Conservation (phyloP, 805 yeast species). For the Kuraishia piskuri region DNA sequence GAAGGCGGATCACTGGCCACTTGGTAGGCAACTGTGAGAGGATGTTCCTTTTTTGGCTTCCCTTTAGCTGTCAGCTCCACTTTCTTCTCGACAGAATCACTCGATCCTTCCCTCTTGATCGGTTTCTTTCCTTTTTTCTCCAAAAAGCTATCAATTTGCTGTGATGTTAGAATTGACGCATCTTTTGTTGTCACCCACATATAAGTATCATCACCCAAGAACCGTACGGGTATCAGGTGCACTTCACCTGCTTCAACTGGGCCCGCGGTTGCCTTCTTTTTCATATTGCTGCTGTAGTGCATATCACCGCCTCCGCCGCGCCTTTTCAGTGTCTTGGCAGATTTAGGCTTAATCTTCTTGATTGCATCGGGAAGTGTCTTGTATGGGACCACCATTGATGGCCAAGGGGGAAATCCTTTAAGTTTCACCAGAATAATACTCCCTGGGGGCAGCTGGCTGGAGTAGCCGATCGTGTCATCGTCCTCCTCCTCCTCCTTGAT, state of each 20-base stretch:
- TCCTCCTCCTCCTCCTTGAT: not conserved
- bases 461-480: not conserved
- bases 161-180: slow-evolving; percentile 31
- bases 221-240: slow-evolving; percentile 6
- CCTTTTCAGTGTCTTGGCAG: not conserved
- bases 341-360: slow-evolving; percentile 6
- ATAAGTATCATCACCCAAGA: slow-evolving; percentile 6
- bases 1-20: not conserved
- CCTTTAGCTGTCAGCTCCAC: not conserved
- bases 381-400: slow-evolving; percentile 10
- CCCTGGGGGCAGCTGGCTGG: not conserved
- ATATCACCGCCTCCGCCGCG: not conserved
- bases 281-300: not conserved
- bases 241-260: slow-evolving; percentile 4
- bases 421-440: slow-evolving; percentile 9
- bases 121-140: slow-evolving; percentile 7
- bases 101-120: not conserved
- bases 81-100: not conserved
- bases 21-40: not conserved
- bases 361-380: slow-evolving; percentile 5
- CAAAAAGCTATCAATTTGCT: slow-evolving; percentile 10
- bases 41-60: not conserved
- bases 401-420: slow-evolving; percentile 12
- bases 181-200: slow-evolving; percentile 35
- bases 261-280: not conserved